Percentiles rank a stretch among this genome's conserved stretches.
Evolutionary conservation across 768 basidiomycete species (phyloP).

Genomic region (Holtermannia corniformis): DNA sequence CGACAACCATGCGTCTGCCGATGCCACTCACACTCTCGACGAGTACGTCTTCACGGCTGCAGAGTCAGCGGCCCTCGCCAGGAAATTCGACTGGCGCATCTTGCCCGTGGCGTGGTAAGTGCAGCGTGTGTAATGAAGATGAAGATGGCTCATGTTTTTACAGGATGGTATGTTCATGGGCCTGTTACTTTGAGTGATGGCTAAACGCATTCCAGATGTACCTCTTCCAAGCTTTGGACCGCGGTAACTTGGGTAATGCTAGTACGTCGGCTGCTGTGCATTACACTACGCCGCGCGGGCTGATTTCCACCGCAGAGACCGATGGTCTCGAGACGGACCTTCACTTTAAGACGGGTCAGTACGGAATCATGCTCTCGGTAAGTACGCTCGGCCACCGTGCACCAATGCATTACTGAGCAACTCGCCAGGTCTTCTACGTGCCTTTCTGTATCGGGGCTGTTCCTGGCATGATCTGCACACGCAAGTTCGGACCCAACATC

Average conservation of each 20-base stretch:
- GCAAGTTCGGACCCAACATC: conserved; percentile 16
- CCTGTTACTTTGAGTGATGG: no score
- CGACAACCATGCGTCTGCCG: not conserved
- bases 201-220: no score
- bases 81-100: conserved; percentile 13
- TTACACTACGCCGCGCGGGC: not conserved
- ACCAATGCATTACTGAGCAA: no score
- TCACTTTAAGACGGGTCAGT: conserved; percentile 18
- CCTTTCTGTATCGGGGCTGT: conserved; percentile 12
- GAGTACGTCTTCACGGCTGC: conserved; percentile 16
- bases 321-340: conserved; percentile 9
- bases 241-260: conserved; percentile 19
- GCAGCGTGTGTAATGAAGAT: no score
- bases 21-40: conserved; percentile 6
- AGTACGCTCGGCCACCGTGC: no score
- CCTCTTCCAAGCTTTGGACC: conserved; percentile 12
- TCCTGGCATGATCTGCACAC: conserved; percentile 16
- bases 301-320: conserved; percentile 1
- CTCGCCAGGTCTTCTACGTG: conserved; percentile 20
- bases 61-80: conserved; percentile 6
- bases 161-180: not conserved
- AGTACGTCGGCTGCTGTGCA: conserved; percentile 13
- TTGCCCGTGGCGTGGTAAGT: no score
- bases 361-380: conserved; percentile 15
- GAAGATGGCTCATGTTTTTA: not conserved